These are phyloP conservation scores for Xylaria sp. DNA, from an alignment of 2,329 filamentous ascomycete genomes.

Conservation along the genomic window DNA sequence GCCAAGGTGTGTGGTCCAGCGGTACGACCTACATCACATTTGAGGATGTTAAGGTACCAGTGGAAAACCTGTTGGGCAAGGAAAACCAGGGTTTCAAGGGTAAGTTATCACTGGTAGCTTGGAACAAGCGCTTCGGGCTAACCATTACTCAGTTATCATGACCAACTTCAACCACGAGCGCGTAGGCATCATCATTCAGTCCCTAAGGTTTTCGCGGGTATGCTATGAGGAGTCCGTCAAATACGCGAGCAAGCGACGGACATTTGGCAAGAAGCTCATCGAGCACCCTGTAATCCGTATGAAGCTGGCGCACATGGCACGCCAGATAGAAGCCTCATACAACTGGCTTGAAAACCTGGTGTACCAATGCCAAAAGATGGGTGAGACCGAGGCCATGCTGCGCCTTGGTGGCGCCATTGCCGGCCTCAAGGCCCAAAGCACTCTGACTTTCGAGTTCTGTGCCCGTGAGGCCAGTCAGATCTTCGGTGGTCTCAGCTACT, in stretches of 20 bases:
- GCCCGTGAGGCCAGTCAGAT: conserved; percentile 97
- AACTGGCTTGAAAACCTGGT: conserved; percentile 96
- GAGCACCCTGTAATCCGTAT: conserved; percentile 97
- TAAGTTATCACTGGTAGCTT: conserved; percentile 48
- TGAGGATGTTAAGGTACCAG: conserved; percentile 98
- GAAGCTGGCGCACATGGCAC: conserved; percentile 98
- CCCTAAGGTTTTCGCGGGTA: conserved; percentile 91
- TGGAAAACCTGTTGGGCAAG: conserved; percentile 98
- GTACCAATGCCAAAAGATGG: conserved; percentile 93
- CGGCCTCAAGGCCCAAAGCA: conserved; percentile 91
- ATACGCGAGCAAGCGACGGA: conserved; percentile 96
- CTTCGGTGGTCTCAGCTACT: conserved; percentile 94
- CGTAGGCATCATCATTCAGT: conserved; percentile 98
- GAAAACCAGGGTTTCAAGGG: conserved; percentile 96
- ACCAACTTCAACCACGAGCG: conserved; percentile 99
- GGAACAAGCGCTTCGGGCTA: not conserved
- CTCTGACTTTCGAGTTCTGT: conserved; percentile 96
- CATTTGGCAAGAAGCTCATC: conserved; percentile 96
- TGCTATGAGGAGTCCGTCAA: conserved; percentile 97
- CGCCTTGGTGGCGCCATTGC: conserved; percentile 95
- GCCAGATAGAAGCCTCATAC: conserved; percentile 97
- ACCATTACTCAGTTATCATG: conserved; percentile 79
- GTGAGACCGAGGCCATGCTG: conserved; percentile 94
- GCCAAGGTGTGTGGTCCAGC: conserved; percentile 94
- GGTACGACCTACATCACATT: conserved; percentile 98